Conservation (phyloP, 805 yeast genomes). For the Isabelozyma gotoi region DNA sequence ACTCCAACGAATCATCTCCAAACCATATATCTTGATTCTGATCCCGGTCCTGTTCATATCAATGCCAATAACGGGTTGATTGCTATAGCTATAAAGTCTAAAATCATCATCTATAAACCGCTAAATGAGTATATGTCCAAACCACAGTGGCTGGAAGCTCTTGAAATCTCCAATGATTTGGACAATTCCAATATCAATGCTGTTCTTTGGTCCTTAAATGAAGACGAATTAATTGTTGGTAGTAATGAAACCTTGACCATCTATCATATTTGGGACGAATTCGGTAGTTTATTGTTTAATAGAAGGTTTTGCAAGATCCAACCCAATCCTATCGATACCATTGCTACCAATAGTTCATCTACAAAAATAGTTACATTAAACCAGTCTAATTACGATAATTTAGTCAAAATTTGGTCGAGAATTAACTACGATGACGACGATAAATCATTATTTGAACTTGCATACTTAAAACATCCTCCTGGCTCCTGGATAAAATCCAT, state of each 20-base stretch:
- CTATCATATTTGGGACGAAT: conserved; percentile 51
- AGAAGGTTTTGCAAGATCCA: conserved; percentile 51
- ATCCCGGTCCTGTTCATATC: conserved; percentile 66
- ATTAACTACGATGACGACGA: conserved; percentile 57
- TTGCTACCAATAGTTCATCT: conserved; percentile 66
- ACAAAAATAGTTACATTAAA: conserved; percentile 60
- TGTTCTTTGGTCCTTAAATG: conserved; percentile 53
- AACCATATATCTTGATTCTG: conserved; percentile 69
- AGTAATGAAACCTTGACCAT: conserved; percentile 50
- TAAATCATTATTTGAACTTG: conserved; percentile 62
- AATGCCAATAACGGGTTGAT: conserved; percentile 57
- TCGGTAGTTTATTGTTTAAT: conserved; percentile 35
- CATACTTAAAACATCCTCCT: conserved; percentile 62
- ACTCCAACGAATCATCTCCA: conserved; percentile 50
- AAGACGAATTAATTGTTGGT: conserved; percentile 62
- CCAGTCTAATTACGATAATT: conserved; percentile 54
- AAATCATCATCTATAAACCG: conserved; percentile 56
- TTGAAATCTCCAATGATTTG: conserved; percentile 15
- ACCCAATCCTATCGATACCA: conserved; percentile 58
- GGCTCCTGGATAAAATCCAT: conserved; percentile 49
- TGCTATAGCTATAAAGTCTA: conserved; percentile 50
- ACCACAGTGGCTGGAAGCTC: conserved; percentile 46
- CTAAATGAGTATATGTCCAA: conserved; percentile 45
- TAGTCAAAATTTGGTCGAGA: conserved; percentile 79
- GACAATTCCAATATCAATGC: conserved; percentile 27